phyloP scores from a whole-genome alignment of 2,329 filamentous ascomycete species.

The Cladophialophora bantiana region DNA sequence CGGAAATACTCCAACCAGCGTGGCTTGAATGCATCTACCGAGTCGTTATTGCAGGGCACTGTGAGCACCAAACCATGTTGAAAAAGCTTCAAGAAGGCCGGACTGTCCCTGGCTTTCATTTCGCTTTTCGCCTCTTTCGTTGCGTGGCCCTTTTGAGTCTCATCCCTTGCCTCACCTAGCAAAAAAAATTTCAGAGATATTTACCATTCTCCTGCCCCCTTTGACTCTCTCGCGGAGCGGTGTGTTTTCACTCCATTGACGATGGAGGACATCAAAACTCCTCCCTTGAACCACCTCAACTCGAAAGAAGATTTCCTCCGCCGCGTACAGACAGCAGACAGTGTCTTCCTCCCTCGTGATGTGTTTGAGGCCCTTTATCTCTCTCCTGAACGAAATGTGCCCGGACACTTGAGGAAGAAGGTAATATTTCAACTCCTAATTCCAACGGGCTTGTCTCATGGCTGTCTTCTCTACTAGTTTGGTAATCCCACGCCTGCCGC shows the following conservation, averaged over 20 bases:
- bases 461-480: constrained; percentile 50
- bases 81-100: neutral
- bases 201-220: neutral
- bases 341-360: constrained; percentile 34
- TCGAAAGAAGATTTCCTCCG: constrained; percentile 26
- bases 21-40: neutral
- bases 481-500: constrained; percentile 45
- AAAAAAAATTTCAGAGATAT: neutral
- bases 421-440: constrained; percentile 39
- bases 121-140: neutral
- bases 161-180: neutral
- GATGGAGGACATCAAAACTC: constrained; percentile 17
- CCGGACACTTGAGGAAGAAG: constrained; percentile 38
- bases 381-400: constrained; percentile 40
- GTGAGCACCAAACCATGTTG: neutral
- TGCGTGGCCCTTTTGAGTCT: neutral
- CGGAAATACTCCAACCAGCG: neutral
- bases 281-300: constrained; percentile 16
- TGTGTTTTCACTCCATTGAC: neutral
- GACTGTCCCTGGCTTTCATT: neutral
- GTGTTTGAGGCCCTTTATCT: constrained; percentile 44
- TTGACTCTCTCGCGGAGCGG: neutral
- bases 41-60: neutral
- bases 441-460: constrained; percentile 58
- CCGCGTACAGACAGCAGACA: constrained; percentile 25